A percentile compares a stretch with the other conserved stretches of the same genome.
phyloP scores from a whole-genome alignment of 805 yeast species.

The Metschnikowia colocasiae region DNA sequence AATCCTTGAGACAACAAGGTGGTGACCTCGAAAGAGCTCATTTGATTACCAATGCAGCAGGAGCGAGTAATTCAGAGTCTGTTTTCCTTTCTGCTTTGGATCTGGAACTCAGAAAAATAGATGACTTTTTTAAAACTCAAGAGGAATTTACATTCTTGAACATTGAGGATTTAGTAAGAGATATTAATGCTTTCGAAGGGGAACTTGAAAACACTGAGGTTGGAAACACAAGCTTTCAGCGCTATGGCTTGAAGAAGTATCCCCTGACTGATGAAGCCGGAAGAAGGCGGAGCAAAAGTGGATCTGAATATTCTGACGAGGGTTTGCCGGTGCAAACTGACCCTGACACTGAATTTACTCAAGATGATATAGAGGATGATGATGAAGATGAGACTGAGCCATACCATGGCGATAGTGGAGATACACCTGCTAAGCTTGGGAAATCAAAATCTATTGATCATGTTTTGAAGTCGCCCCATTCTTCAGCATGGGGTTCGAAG shows the following conservation, averaged over 20 bases:
- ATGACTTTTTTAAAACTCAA: slow-evolving; percentile 65
- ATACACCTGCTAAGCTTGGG: slow-evolving; percentile 8
- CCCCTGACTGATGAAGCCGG: slow-evolving; percentile 8
- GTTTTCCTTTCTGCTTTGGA: slow-evolving; percentile 74
- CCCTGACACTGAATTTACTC: slow-evolving; percentile 35
- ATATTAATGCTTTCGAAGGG: slow-evolving; percentile 58
- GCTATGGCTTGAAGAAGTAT: slow-evolving; percentile 8
- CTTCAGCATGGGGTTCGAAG: slow-evolving; percentile 20
- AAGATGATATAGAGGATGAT: slow-evolving; percentile 17
- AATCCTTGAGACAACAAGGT: slow-evolving; percentile 30
- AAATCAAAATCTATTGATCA: slow-evolving; percentile 30
- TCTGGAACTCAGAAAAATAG: slow-evolving; percentile 71
- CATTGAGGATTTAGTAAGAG: slow-evolving; percentile 55
- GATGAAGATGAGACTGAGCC: slow-evolving; percentile 10
- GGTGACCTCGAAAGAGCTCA: slow-evolving; percentile 31
- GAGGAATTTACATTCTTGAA: slow-evolving; percentile 55
- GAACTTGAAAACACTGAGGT: slow-evolving; percentile 20
- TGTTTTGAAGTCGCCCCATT: slow-evolving; percentile 35
- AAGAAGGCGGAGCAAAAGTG: slow-evolving; percentile 13
- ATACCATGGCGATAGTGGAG: slow-evolving; percentile 8
- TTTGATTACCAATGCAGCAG: slow-evolving; percentile 22
- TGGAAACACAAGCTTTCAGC: slow-evolving; percentile 8
- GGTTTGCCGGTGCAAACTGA: slow-evolving; percentile 24
- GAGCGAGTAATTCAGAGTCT: slow-evolving; percentile 42
- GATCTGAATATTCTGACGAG: slow-evolving; percentile 20